phyloP scores from a whole-genome alignment of 768 basidiomycete species.

The Thelephora aurantiotincta region DNA sequence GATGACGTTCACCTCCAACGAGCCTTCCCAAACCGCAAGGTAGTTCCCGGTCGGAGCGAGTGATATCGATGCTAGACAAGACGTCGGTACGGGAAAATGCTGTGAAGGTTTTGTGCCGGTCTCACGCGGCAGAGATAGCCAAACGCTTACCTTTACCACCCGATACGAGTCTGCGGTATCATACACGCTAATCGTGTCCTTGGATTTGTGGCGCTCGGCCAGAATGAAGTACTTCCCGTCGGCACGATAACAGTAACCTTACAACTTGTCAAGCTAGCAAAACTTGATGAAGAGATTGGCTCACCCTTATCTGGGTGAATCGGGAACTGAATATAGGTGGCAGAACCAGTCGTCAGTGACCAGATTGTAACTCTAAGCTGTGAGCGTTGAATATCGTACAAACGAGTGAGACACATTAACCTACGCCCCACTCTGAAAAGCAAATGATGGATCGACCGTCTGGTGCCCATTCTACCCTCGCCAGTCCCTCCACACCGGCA shows the following conservation, averaged over 20 bases:
- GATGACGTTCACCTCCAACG: slow-evolving; percentile 48
- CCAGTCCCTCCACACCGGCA: slow-evolving; percentile 71
- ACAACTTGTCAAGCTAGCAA: background rate
- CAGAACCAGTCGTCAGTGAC: slow-evolving; percentile 60
- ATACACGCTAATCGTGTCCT: slow-evolving; percentile 78
- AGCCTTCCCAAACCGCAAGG: slow-evolving; percentile 73
- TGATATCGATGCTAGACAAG: slow-evolving; percentile 52
- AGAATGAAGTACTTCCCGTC: slow-evolving; percentile 78
- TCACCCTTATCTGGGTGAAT: slow-evolving; percentile 69
- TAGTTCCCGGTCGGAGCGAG: slow-evolving; percentile 68
- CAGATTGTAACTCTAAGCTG: slow-evolving; percentile 81
- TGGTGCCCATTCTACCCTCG: slow-evolving; percentile 83
- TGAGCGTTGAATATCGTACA: background rate
- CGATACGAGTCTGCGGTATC: slow-evolving; percentile 58
- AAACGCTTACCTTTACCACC: slow-evolving; percentile 45
- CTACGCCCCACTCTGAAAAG: slow-evolving; percentile 89
- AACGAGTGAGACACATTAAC: slow-evolving; percentile 18
- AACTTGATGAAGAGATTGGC: background rate
- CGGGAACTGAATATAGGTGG: slow-evolving; percentile 80
- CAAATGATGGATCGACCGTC: slow-evolving; percentile 74
- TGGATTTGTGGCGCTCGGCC: slow-evolving; percentile 82
- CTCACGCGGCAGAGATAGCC: background rate
- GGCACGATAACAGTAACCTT: slow-evolving; percentile 65
- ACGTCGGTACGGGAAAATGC: slow-evolving; percentile 78
- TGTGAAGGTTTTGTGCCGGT: slow-evolving; percentile 14